These are phyloP conservation scores for Linnemannia schmuckeri DNA, from an alignment of 192 early-diverging fungal species.

Conservation along the genomic window DNA sequence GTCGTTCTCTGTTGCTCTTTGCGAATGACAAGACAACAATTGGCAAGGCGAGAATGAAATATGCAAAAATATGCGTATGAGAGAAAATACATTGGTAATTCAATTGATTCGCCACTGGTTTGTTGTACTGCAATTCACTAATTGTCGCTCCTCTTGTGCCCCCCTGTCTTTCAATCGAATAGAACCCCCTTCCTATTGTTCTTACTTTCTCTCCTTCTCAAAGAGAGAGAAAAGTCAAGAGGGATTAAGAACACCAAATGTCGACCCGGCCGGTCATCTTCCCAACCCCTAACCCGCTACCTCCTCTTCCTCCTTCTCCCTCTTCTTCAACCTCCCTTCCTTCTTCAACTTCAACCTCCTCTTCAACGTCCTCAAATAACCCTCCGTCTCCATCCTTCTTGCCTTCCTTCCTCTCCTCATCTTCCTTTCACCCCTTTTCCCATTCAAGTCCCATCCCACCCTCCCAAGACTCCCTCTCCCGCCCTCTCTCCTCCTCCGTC, in stretches of 20 bases:
- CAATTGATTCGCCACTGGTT: not conserved
- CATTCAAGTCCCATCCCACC: not conserved
- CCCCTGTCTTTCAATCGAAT: not conserved
- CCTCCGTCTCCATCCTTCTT: not conserved
- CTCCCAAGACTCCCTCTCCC: conserved; percentile 2
- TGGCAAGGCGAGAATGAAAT: not conserved
- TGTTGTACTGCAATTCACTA: not conserved
- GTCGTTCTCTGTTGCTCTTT: not conserved
- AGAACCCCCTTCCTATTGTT: not conserved
- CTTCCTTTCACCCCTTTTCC: not conserved
- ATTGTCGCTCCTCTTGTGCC: not conserved
- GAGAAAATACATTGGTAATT: not conserved
- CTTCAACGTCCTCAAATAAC: not conserved
- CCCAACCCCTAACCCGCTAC: conserved; percentile 19
- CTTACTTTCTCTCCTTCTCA: not conserved
- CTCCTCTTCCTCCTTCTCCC: conserved; percentile 16
- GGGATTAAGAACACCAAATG: not conserved
- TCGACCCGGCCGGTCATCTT: conserved; percentile 16
- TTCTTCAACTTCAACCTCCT: not conserved
- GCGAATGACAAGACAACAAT: not conserved
- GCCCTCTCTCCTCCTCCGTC: conserved; percentile 2
- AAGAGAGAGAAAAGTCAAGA: too few species aligned
- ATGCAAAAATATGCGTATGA: not conserved
- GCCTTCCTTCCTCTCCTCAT: not conserved
- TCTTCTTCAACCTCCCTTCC: not conserved